Percentiles rank a stretch among this genome's conserved stretches.
These are phyloP conservation scores for Fulvia fulva DNA, from an alignment of 2,329 filamentous ascomycete species.

Conservation along the genomic window DNA sequence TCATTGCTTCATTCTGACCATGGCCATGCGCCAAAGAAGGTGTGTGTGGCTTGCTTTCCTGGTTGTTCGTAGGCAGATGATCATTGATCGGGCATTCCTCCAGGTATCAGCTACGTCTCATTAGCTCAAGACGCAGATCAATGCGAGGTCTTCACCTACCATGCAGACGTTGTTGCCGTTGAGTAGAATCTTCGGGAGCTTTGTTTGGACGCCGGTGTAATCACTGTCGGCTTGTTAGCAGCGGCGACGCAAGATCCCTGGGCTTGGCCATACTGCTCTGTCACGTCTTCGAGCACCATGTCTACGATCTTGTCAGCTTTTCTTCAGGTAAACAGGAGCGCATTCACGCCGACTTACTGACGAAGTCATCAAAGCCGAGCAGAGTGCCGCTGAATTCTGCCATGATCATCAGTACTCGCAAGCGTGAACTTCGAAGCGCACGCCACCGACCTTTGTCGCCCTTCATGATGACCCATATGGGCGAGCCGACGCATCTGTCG, in stretches of 20 bases:
- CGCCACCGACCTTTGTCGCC: conserved; percentile 76
- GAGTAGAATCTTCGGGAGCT: conserved; percentile 87
- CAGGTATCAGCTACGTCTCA: conserved; percentile 4
- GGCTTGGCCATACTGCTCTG: conserved; percentile 68
- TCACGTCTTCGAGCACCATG: conserved; percentile 97
- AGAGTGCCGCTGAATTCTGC: conserved; percentile 93
- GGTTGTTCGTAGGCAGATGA: not conserved
- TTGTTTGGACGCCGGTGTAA: conserved; percentile 78
- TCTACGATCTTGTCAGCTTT: conserved; percentile 51
- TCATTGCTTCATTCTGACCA: too few relatives aligned
- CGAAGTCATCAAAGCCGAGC: conserved; percentile 97
- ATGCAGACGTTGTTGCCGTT: conserved; percentile 99
- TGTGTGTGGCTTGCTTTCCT: not conserved
- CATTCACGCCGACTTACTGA: conserved; percentile 69
- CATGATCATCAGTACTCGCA: conserved; percentile 4
- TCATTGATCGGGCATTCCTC: conserved; percentile 8
- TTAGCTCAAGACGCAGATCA: not conserved
- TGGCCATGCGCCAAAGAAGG: not conserved
- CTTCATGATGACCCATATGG: conserved; percentile 99
- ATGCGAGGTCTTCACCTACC: conserved; percentile 55
- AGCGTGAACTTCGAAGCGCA: not conserved
- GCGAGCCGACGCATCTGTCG: conserved; percentile 96
- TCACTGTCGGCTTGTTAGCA: conserved; percentile 56
- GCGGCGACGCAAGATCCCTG: not conserved
- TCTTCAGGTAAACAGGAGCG: conserved; percentile 7